A percentile compares a stretch with the other conserved stretches of the same genome.
phyloP scores from a whole-genome alignment of 306 rosid genomes.

The Sphenostylis stenocarpa region DNA sequence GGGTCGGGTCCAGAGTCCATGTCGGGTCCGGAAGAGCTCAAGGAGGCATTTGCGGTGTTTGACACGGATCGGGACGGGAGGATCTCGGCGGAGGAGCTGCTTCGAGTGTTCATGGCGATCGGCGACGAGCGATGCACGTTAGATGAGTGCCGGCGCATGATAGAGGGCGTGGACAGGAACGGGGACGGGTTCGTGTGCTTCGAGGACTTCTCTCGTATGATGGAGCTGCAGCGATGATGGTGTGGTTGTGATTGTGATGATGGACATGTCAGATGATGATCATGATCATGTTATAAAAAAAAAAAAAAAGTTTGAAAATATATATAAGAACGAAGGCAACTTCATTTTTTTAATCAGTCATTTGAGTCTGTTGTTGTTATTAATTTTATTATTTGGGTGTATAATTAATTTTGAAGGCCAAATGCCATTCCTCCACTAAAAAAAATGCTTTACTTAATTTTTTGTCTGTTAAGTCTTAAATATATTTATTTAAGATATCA shows the following conservation, averaged over 20 bases:
- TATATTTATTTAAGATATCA: no score
- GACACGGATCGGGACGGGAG: slow-evolving; percentile 82
- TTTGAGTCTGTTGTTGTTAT: not conserved
- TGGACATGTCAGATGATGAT: slow-evolving; percentile 15
- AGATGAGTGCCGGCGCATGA: slow-evolving; percentile 93
- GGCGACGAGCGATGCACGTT: slow-evolving; percentile 89
- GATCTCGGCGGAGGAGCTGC: slow-evolving; percentile 84
- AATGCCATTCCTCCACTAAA: no score
- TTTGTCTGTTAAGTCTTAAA: no score
- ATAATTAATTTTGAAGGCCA: not conserved
- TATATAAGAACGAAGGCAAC: slow-evolving; percentile 12
- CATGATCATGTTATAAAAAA: slow-evolving; percentile 23
- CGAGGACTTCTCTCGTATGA: slow-evolving; percentile 81
- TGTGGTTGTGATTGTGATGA: slow-evolving; percentile 30
- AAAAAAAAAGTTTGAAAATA: not conserved
- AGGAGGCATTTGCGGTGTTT: slow-evolving; percentile 66
- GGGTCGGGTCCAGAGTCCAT: slow-evolving; percentile 41
- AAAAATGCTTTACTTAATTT: no score
- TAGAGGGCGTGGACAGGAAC: slow-evolving; percentile 67
- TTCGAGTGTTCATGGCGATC: slow-evolving; percentile 56
- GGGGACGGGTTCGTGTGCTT: slow-evolving; percentile 93
- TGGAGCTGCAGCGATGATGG: slow-evolving; percentile 58
- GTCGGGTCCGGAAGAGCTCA: slow-evolving; percentile 46
- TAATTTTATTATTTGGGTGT: not conserved
- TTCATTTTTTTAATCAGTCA: not conserved